A percentile compares a stretch with the other conserved stretches of the same genome.
Conservation (phyloP, 768 basidiomycete genomes). For the Phaeotremella fagi region DNA sequence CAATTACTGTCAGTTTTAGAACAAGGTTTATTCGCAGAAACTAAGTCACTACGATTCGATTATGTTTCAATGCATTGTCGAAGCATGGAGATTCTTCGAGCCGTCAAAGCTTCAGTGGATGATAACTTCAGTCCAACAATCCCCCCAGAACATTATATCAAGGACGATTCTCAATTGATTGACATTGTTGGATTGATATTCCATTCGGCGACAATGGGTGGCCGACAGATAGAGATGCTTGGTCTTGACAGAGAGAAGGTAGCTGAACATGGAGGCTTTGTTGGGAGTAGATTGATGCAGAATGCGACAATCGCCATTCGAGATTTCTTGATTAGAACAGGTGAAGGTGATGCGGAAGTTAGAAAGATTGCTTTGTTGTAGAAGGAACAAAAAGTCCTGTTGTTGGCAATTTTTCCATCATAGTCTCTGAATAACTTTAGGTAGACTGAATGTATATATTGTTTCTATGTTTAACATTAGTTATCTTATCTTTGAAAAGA, state of each 20-base stretch:
- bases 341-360: slow-evolving; percentile 2
- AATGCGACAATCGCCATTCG: slow-evolving; percentile 1
- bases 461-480: no score
- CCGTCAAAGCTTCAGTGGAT: not conserved
- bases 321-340: not conserved
- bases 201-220: not conserved
- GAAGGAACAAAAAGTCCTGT: no score
- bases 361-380: no score
- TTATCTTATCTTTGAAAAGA: no score
- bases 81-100: not conserved
- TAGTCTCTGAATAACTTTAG: no score
- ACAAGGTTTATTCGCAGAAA: slow-evolving; percentile 8
- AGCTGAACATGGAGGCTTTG: not conserved
- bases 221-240: not conserved
- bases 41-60: slow-evolving; percentile 14
- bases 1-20: slow-evolving; percentile 9
- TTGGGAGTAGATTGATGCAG: not conserved
- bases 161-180: slow-evolving; percentile 3
- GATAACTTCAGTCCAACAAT: slow-evolving; percentile 3
- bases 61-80: slow-evolving; percentile 12
- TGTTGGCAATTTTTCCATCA: no score
- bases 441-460: no score
- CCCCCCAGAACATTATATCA: slow-evolving; percentile 1
- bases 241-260: slow-evolving; percentile 1
- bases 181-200: slow-evolving; percentile 5